Base-by-base conservation (phyloP, 1,139 yeast genomes). In the Wickerhamomyces sp. region DNA sequence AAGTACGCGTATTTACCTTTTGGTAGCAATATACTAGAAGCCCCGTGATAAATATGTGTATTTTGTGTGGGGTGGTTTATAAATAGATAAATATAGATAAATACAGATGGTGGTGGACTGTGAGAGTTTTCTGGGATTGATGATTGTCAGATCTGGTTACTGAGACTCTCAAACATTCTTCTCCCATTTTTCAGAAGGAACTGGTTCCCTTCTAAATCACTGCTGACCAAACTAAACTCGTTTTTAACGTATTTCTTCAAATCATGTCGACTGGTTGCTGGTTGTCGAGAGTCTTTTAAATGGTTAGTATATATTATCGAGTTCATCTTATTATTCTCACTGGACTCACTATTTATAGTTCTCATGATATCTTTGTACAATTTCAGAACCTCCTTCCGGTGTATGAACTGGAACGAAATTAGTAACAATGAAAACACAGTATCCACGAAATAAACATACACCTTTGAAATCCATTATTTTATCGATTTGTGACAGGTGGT, bases 331-430 rank as follows among this genome's bases (percentile, higher is more conserved):
- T n/a, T n/a, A n/a, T n/a, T n/a, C n/a, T n/a, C n/a, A n/a, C n/a
- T n/a, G n/a, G n/a, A 41, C 46, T 40, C 32, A 45, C 49, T 38
- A 17, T 36, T 41, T 13, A 45, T 33, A 12, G 39, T 28, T 17
- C 52, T 36, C 13, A 45, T 41, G 12, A 45, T 38, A 15, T 35
- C 9, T 16, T 34, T 40, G 31, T 45, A 47, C 14, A 47, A 38
- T 14, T 12, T n/a, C 9, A 43, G 34, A 3, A 43, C 49, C 15
- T 42, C 37, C 16, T 40, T 32, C n/a, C 47, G 32, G 22, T 44
- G 49, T 1, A 44, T 18, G 18, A 43, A 46, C 48, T 42, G 37
- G n/a, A 4, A 12, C 7, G 6, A 10, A 12, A 12, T 24, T 24
- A 24, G 13, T n/a, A n/a, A n/a, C n/a, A n/a, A n/a, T n/a, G n/a